A percentile compares a stretch with the other conserved stretches of the same genome.
Evolutionary conservation across 2,329 filamentous ascomycete species (phyloP).

Genomic region (Aspergillus arachidicola): DNA sequence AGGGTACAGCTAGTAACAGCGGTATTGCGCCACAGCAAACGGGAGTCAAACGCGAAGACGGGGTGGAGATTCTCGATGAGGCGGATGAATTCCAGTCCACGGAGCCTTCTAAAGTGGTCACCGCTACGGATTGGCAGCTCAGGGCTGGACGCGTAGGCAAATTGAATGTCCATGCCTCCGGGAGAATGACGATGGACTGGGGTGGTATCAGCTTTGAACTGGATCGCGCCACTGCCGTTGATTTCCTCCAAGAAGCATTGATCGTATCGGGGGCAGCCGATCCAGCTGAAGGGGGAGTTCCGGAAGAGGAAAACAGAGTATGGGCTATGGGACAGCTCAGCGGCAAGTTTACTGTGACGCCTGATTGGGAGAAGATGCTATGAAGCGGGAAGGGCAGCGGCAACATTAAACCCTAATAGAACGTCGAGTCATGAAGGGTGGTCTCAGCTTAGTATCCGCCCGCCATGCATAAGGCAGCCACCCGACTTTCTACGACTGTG

Average conservation of each 20-base stretch:
- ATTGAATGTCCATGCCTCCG: constrained; percentile 63
- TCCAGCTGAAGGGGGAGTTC: constrained; percentile 22
- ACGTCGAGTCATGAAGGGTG: background rate
- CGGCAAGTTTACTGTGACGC: constrained; percentile 65
- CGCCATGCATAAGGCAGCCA: background rate
- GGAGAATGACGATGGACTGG: constrained; percentile 64
- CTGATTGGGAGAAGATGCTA: constrained; percentile 60
- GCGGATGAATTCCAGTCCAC: constrained; percentile 15
- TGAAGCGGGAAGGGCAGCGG: constrained; percentile 17
- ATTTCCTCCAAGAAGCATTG: constrained; percentile 64
- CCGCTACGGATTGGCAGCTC: constrained; percentile 45
- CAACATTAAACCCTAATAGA: background rate
- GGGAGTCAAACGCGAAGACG: constrained; percentile 36
- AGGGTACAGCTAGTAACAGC: constrained; percentile 4
- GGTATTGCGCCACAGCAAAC: constrained; percentile 14
- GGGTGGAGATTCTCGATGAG: constrained; percentile 31
- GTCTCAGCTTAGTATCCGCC: background rate
- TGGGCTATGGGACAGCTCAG: constrained; percentile 64
- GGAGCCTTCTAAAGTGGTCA: constrained; percentile 37
- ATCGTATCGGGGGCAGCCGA: constrained; percentile 36
- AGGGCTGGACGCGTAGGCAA: constrained; percentile 62
- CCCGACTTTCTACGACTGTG: background rate
- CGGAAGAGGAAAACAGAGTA: constrained; percentile 44
- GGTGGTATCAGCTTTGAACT: constrained; percentile 63
- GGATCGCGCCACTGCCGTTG: constrained; percentile 57